Evolutionary conservation across 129 eudicot genomes (phyloP).

Genomic region (Pseudognaphalium luteoalbum): DNA sequence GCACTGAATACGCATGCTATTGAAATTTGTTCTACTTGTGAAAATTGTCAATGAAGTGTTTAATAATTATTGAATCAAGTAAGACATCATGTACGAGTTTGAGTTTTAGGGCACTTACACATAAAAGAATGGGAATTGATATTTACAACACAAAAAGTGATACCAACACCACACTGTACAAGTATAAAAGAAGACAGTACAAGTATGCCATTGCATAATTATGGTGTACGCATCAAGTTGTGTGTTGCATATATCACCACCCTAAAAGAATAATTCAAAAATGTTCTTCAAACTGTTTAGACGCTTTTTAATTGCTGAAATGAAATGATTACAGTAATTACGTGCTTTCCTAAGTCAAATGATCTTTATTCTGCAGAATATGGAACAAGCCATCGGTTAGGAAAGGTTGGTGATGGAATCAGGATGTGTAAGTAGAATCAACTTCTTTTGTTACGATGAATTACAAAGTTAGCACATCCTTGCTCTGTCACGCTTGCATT

Average conservation of each 20-base stretch:
- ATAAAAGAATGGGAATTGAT: no score
- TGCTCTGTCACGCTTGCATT: background rate
- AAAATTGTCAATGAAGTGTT: no score
- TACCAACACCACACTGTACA: no score
- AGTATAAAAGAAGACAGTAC: no score
- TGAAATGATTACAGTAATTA: background rate
- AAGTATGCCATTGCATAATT: no score
- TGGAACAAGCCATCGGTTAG: constrained; percentile 70
- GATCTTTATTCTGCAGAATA: constrained; percentile 56
- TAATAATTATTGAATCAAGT: no score
- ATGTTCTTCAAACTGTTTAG: background rate
- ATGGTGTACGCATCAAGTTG: no score
- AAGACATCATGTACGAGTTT: background rate
- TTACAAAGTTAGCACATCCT: background rate
- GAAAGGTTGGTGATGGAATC: constrained; percentile 87
- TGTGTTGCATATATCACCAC: no score
- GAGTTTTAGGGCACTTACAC: background rate
- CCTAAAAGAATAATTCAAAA: no score
- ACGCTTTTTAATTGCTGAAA: background rate
- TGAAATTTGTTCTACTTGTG: no score
- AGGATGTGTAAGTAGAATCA: constrained; percentile 68
- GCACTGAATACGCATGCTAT: background rate
- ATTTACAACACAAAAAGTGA: no score
- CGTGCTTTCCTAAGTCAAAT: constrained; percentile 8
- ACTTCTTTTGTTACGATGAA: background rate